phyloP scores from a whole-genome alignment of 306 rosid genomes.

The Betula pendula region DNA sequence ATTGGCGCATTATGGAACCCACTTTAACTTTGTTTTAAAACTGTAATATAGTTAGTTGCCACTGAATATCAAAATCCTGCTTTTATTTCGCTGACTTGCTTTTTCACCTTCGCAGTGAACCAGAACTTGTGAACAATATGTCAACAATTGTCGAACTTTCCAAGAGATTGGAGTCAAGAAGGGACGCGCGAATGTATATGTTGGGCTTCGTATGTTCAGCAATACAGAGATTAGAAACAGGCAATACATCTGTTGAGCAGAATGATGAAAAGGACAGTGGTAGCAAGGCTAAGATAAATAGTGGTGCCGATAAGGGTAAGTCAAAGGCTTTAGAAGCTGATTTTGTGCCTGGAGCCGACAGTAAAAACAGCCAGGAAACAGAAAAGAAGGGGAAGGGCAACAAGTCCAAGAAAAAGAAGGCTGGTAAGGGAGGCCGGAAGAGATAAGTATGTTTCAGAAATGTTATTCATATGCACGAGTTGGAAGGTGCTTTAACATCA shows the following conservation, averaged over 20 bases:
- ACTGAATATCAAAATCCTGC: neutral
- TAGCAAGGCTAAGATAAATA: neutral
- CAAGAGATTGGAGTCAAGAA: constrained; percentile 17
- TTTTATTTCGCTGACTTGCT: neutral
- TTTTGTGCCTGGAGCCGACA: neutral
- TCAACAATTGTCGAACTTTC: constrained; percentile 6
- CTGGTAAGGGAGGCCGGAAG: neutral
- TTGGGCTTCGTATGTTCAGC: no score
- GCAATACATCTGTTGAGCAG: neutral
- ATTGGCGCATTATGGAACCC: no score
- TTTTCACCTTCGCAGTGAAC: neutral
- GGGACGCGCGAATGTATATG: no score
- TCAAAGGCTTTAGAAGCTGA: constrained; percentile 1
- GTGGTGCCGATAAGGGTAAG: neutral
- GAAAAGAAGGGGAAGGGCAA: neutral
- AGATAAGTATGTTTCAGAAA: neutral
- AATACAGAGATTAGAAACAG: neutral
- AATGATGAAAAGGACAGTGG: neutral
- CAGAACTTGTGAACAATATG: neutral
- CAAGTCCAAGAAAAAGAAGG: neutral
- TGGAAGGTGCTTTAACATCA: no score
- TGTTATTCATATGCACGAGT: neutral
- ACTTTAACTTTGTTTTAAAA: no score
- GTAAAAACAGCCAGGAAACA: neutral
- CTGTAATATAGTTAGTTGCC: no score